Base-by-base conservation (phyloP, 148 eudicot genomes). In the Spergularia bocconei region DNA sequence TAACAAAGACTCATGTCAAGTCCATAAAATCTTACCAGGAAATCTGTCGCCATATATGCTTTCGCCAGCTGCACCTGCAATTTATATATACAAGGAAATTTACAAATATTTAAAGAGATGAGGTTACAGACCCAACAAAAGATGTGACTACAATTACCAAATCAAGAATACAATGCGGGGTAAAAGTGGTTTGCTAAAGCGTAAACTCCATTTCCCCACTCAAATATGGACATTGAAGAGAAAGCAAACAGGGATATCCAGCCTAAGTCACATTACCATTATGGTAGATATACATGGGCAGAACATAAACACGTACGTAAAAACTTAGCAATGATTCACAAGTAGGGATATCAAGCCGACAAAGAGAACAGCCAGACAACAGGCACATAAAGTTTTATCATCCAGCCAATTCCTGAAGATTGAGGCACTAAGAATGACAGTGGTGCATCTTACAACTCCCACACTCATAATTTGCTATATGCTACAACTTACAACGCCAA, bases 51-150 rank as follows among this genome's bases (percentile, higher is more conserved):
- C 96, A 63, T 90, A 95, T 69, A 95, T 95, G 73, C 97, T 92
- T 84, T 95, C 98, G 39, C 96, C 98, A 76, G 73, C 91, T 72
- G 85, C 78, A n/a, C 98, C 98, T 95, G 90, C 60, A 90, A 53
- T 8, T 48, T 25, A 69, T 25, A 41, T 8, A 67, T 11, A 51
- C 4, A 21, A 38, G 36, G 33, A 63, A 19, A 19, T 5, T 19
- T 33, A 33, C 25, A 65, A 64, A 52, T 25, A 19, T 13, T 33
- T 17, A 57, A 64, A 19, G n/a, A 33, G 36, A 29, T 29, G 36
- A 29, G 3, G 36, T 29, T 29, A 29, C 36, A 29, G 36, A 29
- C 13, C 56, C 55, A 44, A 23, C 29, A 25, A 29, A 17, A 23
- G 13, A 33, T 52, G 58, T 51, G 33, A 15, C 16, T 63, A 12